Base-by-base conservation (phyloP, 306 rosid genomes). In the Trichosanthes truncata region DNA sequence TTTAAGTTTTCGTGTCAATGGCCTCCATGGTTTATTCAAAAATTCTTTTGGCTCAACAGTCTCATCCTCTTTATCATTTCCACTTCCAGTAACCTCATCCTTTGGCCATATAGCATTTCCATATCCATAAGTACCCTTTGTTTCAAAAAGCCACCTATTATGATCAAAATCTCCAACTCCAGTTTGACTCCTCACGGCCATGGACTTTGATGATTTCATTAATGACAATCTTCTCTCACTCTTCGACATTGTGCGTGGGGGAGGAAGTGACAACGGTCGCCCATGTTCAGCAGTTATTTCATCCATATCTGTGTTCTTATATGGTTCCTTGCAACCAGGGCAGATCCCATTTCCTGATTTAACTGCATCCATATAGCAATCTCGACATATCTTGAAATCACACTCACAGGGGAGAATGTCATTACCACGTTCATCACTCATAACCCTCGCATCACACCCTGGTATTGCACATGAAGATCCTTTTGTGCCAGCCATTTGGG, bases 51-150 rank as follows among this genome's bases (percentile, higher is more conserved):
- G 93, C 65, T 90, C 96, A 77, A 57, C 69, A 78, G 9, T 33
- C 45, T 85, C 92, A 46, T 88, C 91, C 5, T 76, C 8, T 49
- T 74, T 29, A 79, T 83, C 91, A 80, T 82, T 87, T 43, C 89
- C 98, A 84, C 78, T 87, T 78, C 90, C 91, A 13, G 83, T 83
- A 59, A 86, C 90, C 17, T 93, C 98, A 80, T 90, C 97, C 84
- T 92, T 92, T 52, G 97, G 95, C 98, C 98, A 94, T 69, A 94
- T 87, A 79, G 97, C 98, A 82, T 92, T 94, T n/a, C 97, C 98
- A 89, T 94, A 94, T 18, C 98, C 98, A 83, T 94, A 94, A 69
- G 96, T 94, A 20, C 96, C 98, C 87, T 81, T 91, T 49, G 98
- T 92, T 85, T 94, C 98, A 82, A 89, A 94, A 63, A 94, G 89